Base-by-base conservation (phyloP, 192 early-diverging fungal species). In the Mortierella claussenii region DNA sequence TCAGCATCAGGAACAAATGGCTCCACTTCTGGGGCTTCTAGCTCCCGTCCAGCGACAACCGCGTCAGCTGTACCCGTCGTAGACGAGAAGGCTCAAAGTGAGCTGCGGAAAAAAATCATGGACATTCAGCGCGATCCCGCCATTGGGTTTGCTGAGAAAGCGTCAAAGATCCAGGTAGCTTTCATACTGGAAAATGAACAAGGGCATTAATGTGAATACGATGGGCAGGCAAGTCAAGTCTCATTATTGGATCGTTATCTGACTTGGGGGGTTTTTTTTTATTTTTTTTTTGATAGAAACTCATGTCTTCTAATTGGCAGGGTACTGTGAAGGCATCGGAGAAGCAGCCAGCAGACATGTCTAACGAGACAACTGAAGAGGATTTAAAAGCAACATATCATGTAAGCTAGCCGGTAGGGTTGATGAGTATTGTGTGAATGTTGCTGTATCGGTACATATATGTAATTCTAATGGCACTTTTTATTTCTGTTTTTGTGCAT, bases 91-190 rank as follows among this genome's bases (percentile, higher is more conserved):
- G 47, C 48, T 30, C 79, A 80, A 33, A 67, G 43, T 20, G 61
- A 87, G 28, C 44, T 94, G 61, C 65, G 91, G 46, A 83, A 81
- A 47, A 88, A 84, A 59, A 94, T 94, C 55, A 78, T 90, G 36
- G 79, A 68, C 3, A 93, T 93, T 51, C 91, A 91, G 60, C 30
- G 55, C 26, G 81, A 93, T 60, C 51, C 63, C 13, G 20, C 54
- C 13, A 64, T 91, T 12, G 36, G 71, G 24, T 65, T 84, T 34
- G 70, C 69, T n/a, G 86, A 89, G 40, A 94, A 94, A 60, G 88
- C 91, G 13, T 81, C 79, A 61, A 78, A 79, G 55, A 90, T 94
- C n/a, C 92, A 93, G 85, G 90, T 90, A 79, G 34, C 7, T 40
- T 40, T 10, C 13, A 13, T n/a, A n/a, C n/a, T n/a, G n/a, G n/a